Evolutionary conservation across 2,329 filamentous ascomycete genomes (phyloP), one percentile per base, ranked within the genome.

Genomic region (Metarhizium robertsii): DNA sequence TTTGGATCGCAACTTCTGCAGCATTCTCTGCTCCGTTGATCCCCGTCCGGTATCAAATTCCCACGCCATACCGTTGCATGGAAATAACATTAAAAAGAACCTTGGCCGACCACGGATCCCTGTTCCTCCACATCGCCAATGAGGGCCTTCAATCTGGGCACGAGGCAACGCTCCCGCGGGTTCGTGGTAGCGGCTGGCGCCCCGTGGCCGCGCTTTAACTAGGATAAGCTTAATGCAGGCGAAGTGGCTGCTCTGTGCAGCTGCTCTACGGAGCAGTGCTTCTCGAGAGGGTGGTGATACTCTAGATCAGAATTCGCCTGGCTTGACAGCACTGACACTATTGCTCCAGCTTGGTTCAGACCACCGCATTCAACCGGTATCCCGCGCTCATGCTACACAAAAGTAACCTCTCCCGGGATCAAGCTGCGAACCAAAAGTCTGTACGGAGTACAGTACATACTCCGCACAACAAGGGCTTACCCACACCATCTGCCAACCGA

Each of bases 41-140:
- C 32, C 10, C 7, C 32, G 32, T 34, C 32, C 32, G 10, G 32
- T 1, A 34, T 7, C 6, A 34, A 34, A 34, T 40, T 13, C 38
- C 11, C 38, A 16, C 14, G 5, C 38, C 38, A 16, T 40, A 6
- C 38, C 42, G n/a, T 45, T 45, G n/a, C n/a, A 20, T 34, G 50
- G 13, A 32, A 52, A 32, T 11, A 52, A 52, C 50, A 48, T 40
- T 70, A 70, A 50, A 54, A 54, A 43, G 53, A 49, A 54, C 20
- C 53, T 50, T 54, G 47, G 38, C 30, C 30, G 0, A n/a, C 25
- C 14, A n/a, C 4, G 43, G 29, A 25, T 36, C 51, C 51, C 30
- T 18, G 42, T 36, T 40, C n/a, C 25, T 40, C 6, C n/a, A 20
- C 29, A 34, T 30, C 50, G 51, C 55, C 55, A 56, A 56, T 56